Evolutionary conservation across 2,329 filamentous ascomycete genomes (phyloP).

Genomic region (Fusarium neocosmosporiellum): DNA sequence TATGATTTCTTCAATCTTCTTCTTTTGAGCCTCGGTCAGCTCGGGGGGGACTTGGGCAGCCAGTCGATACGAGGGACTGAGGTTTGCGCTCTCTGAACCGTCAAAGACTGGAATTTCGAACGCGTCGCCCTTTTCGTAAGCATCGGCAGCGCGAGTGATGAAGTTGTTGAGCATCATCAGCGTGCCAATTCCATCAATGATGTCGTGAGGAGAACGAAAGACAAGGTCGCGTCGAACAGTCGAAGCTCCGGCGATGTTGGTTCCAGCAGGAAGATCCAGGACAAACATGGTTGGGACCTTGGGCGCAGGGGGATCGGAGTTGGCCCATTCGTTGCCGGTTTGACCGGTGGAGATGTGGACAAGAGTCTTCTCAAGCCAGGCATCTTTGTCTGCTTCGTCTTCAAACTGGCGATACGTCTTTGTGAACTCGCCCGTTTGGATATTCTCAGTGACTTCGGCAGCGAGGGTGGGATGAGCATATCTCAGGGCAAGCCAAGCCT

Average conservation of each 20-base stretch:
- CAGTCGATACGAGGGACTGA: constrained; percentile 25
- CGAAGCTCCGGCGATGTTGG: rapidly evolving
- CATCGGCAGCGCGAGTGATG: constrained; percentile 36
- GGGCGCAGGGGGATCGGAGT: constrained; percentile 48
- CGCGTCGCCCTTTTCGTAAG: constrained; percentile 23
- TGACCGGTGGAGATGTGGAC: constrained; percentile 34
- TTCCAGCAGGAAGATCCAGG: constrained; percentile 26
- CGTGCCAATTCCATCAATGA: constrained; percentile 55
- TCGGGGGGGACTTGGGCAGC: background rate
- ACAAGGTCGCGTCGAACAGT: constrained; percentile 45
- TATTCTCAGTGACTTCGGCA: constrained; percentile 38
- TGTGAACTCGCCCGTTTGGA: constrained; percentile 29
- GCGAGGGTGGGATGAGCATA: constrained; percentile 50
- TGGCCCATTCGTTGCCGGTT: constrained; percentile 44
- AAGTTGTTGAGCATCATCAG: constrained; percentile 50
- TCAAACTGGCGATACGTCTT: constrained; percentile 38
- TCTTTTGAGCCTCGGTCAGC: rapidly evolving
- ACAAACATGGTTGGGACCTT: constrained; percentile 49
- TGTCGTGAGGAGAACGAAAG: constrained; percentile 52
- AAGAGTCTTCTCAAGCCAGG: constrained; percentile 49
- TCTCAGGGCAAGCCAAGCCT: constrained; percentile 50
- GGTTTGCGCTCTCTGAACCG: constrained; percentile 22
- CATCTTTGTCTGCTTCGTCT: constrained; percentile 15
- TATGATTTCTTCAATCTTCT: background rate
- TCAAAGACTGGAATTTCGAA: constrained; percentile 31